Evolutionary conservation across 176 grass and related monocot genomes (phyloP).

Genomic region (Cymbopogon citratus): DNA sequence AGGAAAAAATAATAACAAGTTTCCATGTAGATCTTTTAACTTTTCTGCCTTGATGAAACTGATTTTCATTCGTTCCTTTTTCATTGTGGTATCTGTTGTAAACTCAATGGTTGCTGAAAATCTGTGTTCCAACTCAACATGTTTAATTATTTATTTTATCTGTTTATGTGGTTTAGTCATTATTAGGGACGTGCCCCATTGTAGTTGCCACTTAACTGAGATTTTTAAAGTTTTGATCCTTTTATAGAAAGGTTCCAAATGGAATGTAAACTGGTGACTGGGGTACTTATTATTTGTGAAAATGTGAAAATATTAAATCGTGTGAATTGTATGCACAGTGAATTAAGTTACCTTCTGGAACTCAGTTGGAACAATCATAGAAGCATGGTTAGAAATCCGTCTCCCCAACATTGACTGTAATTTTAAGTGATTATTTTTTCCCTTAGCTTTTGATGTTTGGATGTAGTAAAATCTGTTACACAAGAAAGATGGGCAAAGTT

Average conservation of each 20-base stretch:
- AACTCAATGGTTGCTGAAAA: neutral
- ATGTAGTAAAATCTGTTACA: too few species aligned
- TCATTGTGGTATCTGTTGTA: neutral
- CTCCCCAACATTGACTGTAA: neutral
- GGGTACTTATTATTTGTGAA: neutral
- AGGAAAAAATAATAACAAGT: neutral
- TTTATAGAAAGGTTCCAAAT: neutral
- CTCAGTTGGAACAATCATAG: conserved; percentile 5
- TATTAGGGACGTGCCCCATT: neutral
- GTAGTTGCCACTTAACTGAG: neutral
- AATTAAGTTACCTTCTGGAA: conserved; percentile 8
- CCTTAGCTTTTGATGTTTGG: too few species aligned
- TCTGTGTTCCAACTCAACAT: neutral
- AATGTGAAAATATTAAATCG: neutral
- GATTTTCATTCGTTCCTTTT: neutral
- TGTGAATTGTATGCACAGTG: neutral
- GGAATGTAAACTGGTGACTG: neutral
- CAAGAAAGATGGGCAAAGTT: too few species aligned
- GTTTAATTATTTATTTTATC: neutral
- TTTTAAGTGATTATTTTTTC: neutral
- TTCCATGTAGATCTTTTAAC: neutral
- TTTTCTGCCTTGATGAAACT: neutral
- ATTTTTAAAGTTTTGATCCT: neutral
- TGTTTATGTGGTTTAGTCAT: neutral
- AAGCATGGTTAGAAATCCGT: neutral